Evolutionary conservation across 2,329 filamentous ascomycete species (phyloP).

Genomic region (Verticillium zaregamsianum): DNA sequence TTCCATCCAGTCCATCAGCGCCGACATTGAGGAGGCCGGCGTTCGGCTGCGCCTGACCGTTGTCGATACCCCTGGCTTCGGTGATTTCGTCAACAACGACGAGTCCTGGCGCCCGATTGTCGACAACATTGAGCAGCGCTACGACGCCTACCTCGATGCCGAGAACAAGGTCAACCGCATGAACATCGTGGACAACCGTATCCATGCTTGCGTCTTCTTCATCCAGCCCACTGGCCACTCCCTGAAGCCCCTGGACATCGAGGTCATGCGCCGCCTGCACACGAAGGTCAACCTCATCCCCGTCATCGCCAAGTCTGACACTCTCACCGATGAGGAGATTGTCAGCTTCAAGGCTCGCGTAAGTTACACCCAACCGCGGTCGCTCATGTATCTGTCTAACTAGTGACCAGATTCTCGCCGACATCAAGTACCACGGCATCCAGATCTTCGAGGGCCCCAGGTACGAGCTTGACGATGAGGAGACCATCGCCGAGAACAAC

Average conservation of each 20-base stretch:
- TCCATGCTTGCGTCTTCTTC: constrained; percentile 99
- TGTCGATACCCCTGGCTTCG: constrained; percentile 96
- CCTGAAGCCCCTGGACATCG: constrained; percentile 95
- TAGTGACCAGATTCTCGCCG: constrained; percentile 73
- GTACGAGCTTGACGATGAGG: constrained; percentile 98
- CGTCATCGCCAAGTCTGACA: constrained; percentile 98
- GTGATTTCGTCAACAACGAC: constrained; percentile 99
- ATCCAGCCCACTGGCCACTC: constrained; percentile 98
- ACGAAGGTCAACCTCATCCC: constrained; percentile 99
- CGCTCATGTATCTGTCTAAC: constrained; percentile 3
- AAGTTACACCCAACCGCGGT: constrained; percentile 35
- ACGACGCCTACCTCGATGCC: constrained; percentile 95
- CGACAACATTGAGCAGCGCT: constrained; percentile 99
- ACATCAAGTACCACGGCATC: constrained; percentile 95
- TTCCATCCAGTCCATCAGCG: constrained; percentile 89
- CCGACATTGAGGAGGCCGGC: constrained; percentile 97
- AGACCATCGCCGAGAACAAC: constrained; percentile 99
- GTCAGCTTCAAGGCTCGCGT: constrained; percentile 92
- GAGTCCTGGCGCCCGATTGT: constrained; percentile 99
- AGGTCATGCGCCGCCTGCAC: constrained; percentile 98
- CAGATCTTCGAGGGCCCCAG: constrained; percentile 98
- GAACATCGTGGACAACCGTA: constrained; percentile 99
- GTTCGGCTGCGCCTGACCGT: constrained; percentile 94
- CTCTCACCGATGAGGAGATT: constrained; percentile 95
- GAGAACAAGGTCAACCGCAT: constrained; percentile 99